phyloP scores from a whole-genome alignment of 495 filamentous ascomycete species.

The Durotheca rogersii region DNA sequence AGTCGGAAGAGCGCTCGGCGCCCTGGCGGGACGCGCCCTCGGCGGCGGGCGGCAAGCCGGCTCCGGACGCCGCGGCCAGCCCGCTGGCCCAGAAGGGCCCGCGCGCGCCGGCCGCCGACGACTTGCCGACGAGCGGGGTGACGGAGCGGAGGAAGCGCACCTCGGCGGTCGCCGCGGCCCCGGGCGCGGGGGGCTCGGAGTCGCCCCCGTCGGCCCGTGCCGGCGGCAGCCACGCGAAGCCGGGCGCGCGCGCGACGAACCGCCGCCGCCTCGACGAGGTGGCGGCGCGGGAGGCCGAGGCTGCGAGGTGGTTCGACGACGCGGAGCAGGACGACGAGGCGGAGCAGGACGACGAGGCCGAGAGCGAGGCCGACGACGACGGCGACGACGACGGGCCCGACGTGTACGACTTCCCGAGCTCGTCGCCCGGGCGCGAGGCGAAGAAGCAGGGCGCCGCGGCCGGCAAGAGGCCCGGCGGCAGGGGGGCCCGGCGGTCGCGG shows the following conservation, averaged over 20 bases:
- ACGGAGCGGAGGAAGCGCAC: conserved; percentile 37
- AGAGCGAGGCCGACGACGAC: too few species aligned
- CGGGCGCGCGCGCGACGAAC: conserved; percentile 7
- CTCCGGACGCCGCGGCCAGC: conserved; percentile 29
- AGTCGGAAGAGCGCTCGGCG: conserved; percentile 22
- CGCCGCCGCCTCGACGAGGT: conserved; percentile 32
- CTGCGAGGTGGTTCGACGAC: conserved; percentile 22
- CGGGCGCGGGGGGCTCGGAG: conserved; percentile 6
- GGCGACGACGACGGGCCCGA: conserved; percentile 16
- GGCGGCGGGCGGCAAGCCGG: conserved; percentile 2
- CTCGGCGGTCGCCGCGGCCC: conserved; percentile 5
- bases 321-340: conserved; percentile 37
- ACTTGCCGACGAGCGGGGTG: conserved; percentile 33
- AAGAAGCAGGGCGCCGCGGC: conserved; percentile 17
- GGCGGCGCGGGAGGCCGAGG: conserved; percentile 29
- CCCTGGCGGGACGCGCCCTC: conserved; percentile 26
- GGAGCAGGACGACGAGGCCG: too few species aligned
- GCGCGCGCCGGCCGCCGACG: conserved; percentile 14
- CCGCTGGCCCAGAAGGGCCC: conserved; percentile 27
- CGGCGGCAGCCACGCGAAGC: neutral
- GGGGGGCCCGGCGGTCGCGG: conserved; percentile 23
- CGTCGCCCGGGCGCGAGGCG: conserved; percentile 23
- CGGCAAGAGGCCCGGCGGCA: conserved; percentile 13
- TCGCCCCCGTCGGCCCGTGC: conserved; percentile 3
- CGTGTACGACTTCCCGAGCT: conserved; percentile 42